Evolutionary conservation across 257 asterid species (phyloP), one percentile per base, ranked within the genome.

Genomic region (Nicotiana paniculata): DNA sequence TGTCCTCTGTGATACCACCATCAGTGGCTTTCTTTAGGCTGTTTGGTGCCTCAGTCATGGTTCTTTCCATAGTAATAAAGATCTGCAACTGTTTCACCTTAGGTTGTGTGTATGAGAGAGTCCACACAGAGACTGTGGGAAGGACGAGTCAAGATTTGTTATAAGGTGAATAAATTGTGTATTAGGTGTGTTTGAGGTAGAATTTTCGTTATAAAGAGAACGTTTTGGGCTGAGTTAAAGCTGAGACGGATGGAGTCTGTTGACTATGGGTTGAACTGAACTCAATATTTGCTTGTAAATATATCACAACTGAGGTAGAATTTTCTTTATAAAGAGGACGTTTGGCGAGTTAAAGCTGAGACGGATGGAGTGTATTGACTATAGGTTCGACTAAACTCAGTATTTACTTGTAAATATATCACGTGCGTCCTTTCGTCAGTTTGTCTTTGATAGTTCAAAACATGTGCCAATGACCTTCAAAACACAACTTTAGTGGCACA

Each of bases 1-100:
- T 87, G 57, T 65, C 80, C 86, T 85, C 88, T 26, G 21, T 64
- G 10, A 72, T 30, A 58, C 70, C 77, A 7, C 43, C 48, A 39
- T 24, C 59, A 74, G 58, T 63, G 39, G 59, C 72, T 16, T 59
- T 65, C 81, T 6, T 53, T 10, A 1, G 39, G 15, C 61, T 35
- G 9, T 58, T 83, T 62, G 88, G 85, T 43, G 78, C 85, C 70
- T 77, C 88, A 83, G 85, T 85, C 84, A 86, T 83, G 62, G 24
- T 68, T 13, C 12, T 24, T 72, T 24, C 59, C 78, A 39, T 43
- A 37, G 8, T 37, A 37, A 17, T 68, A 21, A 13, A 43, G n/a
- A 70, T n/a, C 35, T 69, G 16, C 16, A 51, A 51, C 16, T 51
- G 15, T 51, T 9, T 51, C 57, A 11, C 57, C 55, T 51, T 51